Evolutionary conservation across 148 eudicot genomes (phyloP).

Genomic region (Cornus controversa): DNA sequence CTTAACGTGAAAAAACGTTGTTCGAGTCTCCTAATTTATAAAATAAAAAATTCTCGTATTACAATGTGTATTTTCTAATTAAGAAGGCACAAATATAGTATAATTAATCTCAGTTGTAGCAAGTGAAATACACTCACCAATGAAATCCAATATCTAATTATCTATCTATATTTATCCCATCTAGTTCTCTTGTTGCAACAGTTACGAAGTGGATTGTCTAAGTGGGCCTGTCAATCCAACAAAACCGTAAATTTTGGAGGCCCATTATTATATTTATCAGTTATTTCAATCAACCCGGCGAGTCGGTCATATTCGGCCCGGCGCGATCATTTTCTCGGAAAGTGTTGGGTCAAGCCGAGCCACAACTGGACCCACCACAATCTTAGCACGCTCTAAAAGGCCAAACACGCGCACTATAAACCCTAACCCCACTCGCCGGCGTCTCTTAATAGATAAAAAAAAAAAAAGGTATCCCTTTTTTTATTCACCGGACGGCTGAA

Average conservation of each 20-base stretch:
- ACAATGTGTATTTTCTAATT: too few relatives aligned
- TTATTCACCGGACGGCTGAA: neutral
- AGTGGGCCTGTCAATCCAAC: neutral
- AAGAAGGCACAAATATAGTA: too few relatives aligned
- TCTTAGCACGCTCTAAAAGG: conserved; percentile 14
- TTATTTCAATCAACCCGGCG: neutral
- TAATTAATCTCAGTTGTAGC: too few relatives aligned
- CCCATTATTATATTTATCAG: neutral
- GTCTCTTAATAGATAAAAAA: neutral
- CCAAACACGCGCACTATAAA: conserved; percentile 15
- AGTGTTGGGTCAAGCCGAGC: neutral
- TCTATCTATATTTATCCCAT: too few relatives aligned
- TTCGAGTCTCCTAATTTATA: too few relatives aligned
- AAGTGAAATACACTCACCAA: too few relatives aligned
- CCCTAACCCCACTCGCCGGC: conserved; percentile 4
- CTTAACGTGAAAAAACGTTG: too few relatives aligned
- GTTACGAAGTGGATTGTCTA: neutral
- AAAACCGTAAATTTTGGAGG: neutral
- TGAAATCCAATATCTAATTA: too few relatives aligned
- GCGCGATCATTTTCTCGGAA: neutral
- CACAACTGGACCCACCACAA: neutral
- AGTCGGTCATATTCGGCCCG: too few relatives aligned
- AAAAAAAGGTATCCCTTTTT: too few relatives aligned
- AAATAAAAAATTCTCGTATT: too few relatives aligned
- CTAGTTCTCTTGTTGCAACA: too few relatives aligned